A percentile compares a stretch with the other conserved stretches of the same genome.
Evolutionary conservation across 2,329 filamentous ascomycete species (phyloP).

Genomic region (Epichloe sibirici): DNA sequence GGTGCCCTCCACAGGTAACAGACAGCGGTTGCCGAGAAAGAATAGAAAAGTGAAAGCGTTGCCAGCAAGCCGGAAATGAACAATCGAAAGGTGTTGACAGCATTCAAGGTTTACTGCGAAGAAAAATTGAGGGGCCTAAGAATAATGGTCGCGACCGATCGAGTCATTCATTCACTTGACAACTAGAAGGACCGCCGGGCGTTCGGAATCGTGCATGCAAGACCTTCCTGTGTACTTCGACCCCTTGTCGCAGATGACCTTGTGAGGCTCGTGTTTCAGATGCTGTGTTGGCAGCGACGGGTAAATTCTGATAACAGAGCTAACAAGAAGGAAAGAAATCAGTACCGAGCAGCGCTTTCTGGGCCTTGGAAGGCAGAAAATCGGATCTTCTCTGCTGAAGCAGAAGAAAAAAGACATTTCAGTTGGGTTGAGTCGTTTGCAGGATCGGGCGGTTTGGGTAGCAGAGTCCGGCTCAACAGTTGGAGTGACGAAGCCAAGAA

Average conservation of each 20-base stretch:
- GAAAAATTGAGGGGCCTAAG: not conserved
- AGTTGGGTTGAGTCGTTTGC: not conserved
- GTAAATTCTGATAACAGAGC: not conserved
- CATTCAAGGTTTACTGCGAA: not conserved
- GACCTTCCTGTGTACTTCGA: not conserved
- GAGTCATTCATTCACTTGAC: not conserved
- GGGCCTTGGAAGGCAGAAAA: not conserved
- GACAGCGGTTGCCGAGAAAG: not conserved
- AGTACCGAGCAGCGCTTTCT: not conserved
- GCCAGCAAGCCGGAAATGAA: constrained; percentile 1
- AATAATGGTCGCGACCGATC: not conserved
- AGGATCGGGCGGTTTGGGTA: not conserved
- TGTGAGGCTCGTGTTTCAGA: constrained; percentile 4
- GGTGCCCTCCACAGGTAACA: not conserved
- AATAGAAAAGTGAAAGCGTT: not conserved
- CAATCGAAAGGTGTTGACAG: not conserved
- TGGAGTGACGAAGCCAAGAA: not conserved
- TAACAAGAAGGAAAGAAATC: not conserved
- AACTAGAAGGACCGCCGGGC: not conserved
- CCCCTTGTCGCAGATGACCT: constrained; percentile 1
- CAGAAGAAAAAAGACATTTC: not conserved
- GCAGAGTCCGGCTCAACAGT: not conserved
- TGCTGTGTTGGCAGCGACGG: not conserved
- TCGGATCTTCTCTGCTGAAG: not conserved
- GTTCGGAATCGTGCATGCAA: not conserved